These are phyloP conservation scores for Metarhizium guizhouense DNA, from an alignment of 2,329 filamentous ascomycete genomes.

Conservation along the genomic window DNA sequence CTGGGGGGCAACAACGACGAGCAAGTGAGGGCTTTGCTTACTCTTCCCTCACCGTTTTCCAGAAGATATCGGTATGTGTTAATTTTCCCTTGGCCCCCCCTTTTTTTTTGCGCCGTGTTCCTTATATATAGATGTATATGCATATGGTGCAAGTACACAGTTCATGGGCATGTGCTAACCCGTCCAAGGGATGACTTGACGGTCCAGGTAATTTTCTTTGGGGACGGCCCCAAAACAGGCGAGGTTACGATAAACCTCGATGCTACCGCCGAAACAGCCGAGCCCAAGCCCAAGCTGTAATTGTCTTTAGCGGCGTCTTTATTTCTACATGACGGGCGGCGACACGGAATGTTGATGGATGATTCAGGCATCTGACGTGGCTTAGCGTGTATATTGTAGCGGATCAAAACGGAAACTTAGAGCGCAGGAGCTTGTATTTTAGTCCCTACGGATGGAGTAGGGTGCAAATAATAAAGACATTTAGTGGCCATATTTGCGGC, in stretches of 20 bases:
- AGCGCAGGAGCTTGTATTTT: neutral
- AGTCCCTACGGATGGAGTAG: neutral
- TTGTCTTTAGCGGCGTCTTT: neutral
- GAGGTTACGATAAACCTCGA: slow-evolving; percentile 79
- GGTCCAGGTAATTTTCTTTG: slow-evolving; percentile 98
- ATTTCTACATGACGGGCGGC: neutral
- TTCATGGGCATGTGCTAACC: neutral
- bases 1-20: slow-evolving; percentile 89
- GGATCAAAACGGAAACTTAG: neutral
- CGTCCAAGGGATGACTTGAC: slow-evolving; percentile 75
- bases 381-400: neutral
- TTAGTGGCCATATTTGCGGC: neutral
- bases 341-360: neutral
- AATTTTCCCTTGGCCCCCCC: neutral
- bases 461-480: neutral
- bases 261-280: slow-evolving; percentile 54
- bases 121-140: no score
- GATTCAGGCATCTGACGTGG: neutral
- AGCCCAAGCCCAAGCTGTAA: slow-evolving; percentile 31
- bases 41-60: slow-evolving; percentile 83
- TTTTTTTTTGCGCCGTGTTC: neutral
- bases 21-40: slow-evolving; percentile 86
- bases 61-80: slow-evolving; percentile 68
- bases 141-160: no score
- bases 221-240: slow-evolving; percentile 66